A percentile compares a stretch with the other conserved stretches of the same genome.
These are phyloP conservation scores for Thuidium tamariscinum DNA, from an alignment of 225 moss, liverwort and hornwort species.

Conservation along the genomic window DNA sequence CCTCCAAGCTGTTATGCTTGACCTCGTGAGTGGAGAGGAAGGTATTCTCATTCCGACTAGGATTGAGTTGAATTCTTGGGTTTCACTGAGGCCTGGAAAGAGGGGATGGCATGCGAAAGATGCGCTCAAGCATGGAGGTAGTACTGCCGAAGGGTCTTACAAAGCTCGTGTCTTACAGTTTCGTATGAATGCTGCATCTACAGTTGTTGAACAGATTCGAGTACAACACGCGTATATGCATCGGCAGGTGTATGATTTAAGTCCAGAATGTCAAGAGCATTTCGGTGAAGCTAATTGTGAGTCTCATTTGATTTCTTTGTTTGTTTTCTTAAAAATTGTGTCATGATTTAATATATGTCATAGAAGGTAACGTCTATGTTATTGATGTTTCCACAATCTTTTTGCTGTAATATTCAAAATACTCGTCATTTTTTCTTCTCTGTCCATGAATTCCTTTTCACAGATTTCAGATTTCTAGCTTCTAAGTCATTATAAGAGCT, in stretches of 20 bases:
- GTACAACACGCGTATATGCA: neutral
- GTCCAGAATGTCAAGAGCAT: neutral
- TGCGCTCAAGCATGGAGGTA: neutral
- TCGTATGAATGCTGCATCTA: accelerated
- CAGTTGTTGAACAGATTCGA: neutral
- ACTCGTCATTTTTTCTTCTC: no score
- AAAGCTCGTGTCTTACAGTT: neutral
- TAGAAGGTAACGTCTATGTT: no score
- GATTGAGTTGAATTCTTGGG: neutral
- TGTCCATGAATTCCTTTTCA: no score
- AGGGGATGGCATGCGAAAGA: neutral
- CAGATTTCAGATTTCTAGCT: no score
- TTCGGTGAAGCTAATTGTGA: neutral
- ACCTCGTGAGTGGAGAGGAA: neutral
- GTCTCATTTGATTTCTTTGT: no score
- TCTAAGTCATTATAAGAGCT: no score
- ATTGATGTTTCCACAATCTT: no score
- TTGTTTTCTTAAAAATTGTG: no score
- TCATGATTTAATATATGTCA: no score
- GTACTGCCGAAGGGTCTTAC: accelerated
- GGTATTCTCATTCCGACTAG: neutral
- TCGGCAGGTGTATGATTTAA: neutral
- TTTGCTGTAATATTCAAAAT: no score
- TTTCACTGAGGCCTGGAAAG: neutral
- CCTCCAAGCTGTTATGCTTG: no score